Conservation (phyloP, 1,139 yeast species). For the Taiozyma sp. region DNA sequence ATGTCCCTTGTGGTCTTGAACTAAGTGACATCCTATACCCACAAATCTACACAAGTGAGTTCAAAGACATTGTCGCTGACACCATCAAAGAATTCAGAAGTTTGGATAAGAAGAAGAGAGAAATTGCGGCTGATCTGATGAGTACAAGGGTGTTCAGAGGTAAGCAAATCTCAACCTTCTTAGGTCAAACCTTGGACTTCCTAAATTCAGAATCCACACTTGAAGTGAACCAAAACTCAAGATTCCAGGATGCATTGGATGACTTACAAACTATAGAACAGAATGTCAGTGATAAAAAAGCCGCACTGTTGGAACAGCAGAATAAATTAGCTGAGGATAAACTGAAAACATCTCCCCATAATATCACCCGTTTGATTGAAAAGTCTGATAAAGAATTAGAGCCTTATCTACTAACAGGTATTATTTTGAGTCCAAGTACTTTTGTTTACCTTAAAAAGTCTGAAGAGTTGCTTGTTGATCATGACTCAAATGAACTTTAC, state of each 20-base stretch:
- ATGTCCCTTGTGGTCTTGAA: conserved; percentile 28
- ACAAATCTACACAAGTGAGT: conserved; percentile 35
- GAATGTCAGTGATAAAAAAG: conserved; percentile 6
- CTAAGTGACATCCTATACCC: conserved; percentile 38
- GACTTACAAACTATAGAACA: conserved; percentile 14
- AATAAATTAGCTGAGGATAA: conserved; percentile 14
- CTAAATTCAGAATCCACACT: conserved; percentile 13
- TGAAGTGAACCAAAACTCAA: conserved; percentile 6
- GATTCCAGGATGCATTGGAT: conserved; percentile 10
- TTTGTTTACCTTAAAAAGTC: conserved; percentile 23
- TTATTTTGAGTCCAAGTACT: conserved; percentile 25
- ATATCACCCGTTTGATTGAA: conserved; percentile 23
- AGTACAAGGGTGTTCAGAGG: conserved; percentile 30
- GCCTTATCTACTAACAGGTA: conserved; percentile 30
- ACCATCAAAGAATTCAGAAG: conserved; percentile 14
- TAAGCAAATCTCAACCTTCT: conserved; percentile 28
- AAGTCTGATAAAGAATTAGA: conserved; percentile 21
- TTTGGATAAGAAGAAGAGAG: conserved; percentile 23
- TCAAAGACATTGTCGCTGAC: conserved; percentile 20
- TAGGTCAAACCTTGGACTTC: conserved; percentile 26
- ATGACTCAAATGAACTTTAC: conserved; percentile 1
- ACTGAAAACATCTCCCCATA: conserved; percentile 14
- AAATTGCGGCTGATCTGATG: conserved; percentile 19
- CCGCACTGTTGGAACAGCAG: conserved; percentile 10
- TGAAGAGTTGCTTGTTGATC: conserved; percentile 2